Evolutionary conservation across 1,139 yeast species (phyloP).

Genomic region (Wickerhamomyces sp.): DNA sequence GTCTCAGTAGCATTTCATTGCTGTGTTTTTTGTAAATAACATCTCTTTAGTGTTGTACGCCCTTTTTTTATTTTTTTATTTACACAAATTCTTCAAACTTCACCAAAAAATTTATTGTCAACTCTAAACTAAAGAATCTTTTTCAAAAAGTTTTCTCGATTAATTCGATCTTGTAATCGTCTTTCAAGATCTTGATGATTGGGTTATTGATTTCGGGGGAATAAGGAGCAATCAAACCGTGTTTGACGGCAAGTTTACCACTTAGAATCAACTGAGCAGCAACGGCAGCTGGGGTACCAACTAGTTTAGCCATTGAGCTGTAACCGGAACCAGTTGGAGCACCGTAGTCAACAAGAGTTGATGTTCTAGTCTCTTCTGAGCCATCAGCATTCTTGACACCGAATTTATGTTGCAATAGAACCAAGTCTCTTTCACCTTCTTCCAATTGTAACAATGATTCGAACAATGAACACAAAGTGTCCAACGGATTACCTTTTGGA

Average conservation of each 20-base stretch:
- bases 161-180: slow-evolving; percentile 80
- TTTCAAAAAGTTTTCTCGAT: slow-evolving; percentile 64
- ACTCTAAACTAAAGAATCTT: neutral
- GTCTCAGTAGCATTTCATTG: too few species aligned
- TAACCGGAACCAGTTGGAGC: slow-evolving; percentile 87
- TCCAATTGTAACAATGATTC: slow-evolving; percentile 96
- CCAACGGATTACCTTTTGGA: slow-evolving; percentile 93
- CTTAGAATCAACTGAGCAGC: slow-evolving; percentile 83
- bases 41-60: too few species aligned
- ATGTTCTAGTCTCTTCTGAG: slow-evolving; percentile 81
- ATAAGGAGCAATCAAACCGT: slow-evolving; percentile 90
- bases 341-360: slow-evolving; percentile 94
- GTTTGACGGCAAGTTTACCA: slow-evolving; percentile 49
- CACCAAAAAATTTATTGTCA: neutral
- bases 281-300: slow-evolving; percentile 98
- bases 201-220: slow-evolving; percentile 86
- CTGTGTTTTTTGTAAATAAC: too few species aligned
- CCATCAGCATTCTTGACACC: slow-evolving; percentile 98
- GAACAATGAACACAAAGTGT: slow-evolving; percentile 92
- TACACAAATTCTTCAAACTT: too few species aligned
- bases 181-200: slow-evolving; percentile 85
- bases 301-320: slow-evolving; percentile 97
- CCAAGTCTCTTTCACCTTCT: slow-evolving; percentile 92
- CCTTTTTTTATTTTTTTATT: too few species aligned
- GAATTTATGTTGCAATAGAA: slow-evolving; percentile 93